Conservation (phyloP, 805 yeast species). For the Metschnikowia peoriensis region DNA sequence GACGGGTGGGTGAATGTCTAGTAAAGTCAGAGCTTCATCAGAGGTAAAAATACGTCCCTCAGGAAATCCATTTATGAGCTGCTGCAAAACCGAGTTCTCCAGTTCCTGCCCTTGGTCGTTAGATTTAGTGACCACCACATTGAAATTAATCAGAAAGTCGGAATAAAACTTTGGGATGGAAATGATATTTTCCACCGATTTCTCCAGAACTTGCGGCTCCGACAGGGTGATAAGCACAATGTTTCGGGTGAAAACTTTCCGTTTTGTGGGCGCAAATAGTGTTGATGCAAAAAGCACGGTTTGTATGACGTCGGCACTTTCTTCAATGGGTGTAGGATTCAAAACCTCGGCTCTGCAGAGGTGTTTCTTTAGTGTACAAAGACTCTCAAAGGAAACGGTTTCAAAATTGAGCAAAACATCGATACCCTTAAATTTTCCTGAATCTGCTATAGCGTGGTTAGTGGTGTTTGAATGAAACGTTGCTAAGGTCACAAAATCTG, state of each 20-base stretch:
- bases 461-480: constrained; percentile 25
- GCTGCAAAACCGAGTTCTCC: background rate
- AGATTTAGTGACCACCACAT: constrained; percentile 6
- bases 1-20: constrained; percentile 22
- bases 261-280: constrained; percentile 27
- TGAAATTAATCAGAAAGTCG: constrained; percentile 10
- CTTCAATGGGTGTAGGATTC: constrained; percentile 7
- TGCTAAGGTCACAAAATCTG: constrained; percentile 39
- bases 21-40: constrained; percentile 5
- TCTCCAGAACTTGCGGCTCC: background rate
- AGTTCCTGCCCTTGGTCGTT: background rate
- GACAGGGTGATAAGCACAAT: constrained; percentile 35
- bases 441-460: constrained; percentile 13
- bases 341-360: constrained; percentile 9
- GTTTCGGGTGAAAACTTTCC: constrained; percentile 34
- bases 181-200: constrained; percentile 5
- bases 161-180: constrained; percentile 11
- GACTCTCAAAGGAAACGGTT: constrained; percentile 20
- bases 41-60: constrained; percentile 1
- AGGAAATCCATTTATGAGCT: constrained; percentile 3
- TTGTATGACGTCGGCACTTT: constrained; percentile 22
- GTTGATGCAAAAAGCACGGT: constrained; percentile 38
- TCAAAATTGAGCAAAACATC: constrained; percentile 19
- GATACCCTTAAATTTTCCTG: constrained; percentile 17
- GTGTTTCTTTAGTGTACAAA: constrained; percentile 13